phyloP scores from a whole-genome alignment of 2,329 filamentous ascomycete species.

The Monosporascus cannonballus region DNA sequence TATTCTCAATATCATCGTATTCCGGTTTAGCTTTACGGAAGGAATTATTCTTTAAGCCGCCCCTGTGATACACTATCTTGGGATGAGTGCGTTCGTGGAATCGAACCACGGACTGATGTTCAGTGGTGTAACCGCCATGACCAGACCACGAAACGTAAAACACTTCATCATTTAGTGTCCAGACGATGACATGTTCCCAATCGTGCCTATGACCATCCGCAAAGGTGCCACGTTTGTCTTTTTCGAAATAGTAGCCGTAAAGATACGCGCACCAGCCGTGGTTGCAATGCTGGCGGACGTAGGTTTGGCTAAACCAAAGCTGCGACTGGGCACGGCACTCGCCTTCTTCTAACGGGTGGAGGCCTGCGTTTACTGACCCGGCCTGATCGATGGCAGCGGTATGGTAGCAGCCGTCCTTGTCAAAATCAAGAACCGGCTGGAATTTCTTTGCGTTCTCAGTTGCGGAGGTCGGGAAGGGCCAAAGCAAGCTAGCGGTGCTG shows the following conservation, averaged over 20 bases:
- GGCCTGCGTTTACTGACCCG: too few relatives aligned
- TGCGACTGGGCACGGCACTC: slow-evolving; percentile 28
- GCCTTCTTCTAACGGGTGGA: background rate
- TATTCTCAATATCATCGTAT: slow-evolving; percentile 25
- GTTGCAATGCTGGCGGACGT: slow-evolving; percentile 36
- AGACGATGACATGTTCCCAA: slow-evolving; percentile 28
- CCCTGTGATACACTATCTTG: slow-evolving; percentile 27
- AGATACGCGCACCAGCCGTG: slow-evolving; percentile 37
- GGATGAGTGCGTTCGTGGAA: slow-evolving; percentile 21
- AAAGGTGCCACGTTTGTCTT: slow-evolving; percentile 29
- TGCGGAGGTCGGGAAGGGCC: too few relatives aligned
- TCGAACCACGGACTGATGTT: slow-evolving; percentile 18
- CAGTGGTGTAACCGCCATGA: slow-evolving; percentile 22
- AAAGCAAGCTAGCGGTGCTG: too few relatives aligned
- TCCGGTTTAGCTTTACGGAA: slow-evolving; percentile 23
- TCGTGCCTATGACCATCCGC: slow-evolving; percentile 31
- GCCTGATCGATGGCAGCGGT: too few relatives aligned
- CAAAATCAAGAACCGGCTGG: too few relatives aligned
- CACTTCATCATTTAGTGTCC: slow-evolving; percentile 16
- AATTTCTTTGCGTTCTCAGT: too few relatives aligned
- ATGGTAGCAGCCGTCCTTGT: too few relatives aligned
- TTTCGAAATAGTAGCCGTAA: slow-evolving; percentile 42
- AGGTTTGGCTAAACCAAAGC: slow-evolving; percentile 35
- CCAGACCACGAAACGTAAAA: slow-evolving; percentile 20
- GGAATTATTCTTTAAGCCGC: slow-evolving; percentile 19